Evolutionary conservation across 2,329 filamentous ascomycete genomes (phyloP).

Genomic region (Alternaria hordeiaustralica): DNA sequence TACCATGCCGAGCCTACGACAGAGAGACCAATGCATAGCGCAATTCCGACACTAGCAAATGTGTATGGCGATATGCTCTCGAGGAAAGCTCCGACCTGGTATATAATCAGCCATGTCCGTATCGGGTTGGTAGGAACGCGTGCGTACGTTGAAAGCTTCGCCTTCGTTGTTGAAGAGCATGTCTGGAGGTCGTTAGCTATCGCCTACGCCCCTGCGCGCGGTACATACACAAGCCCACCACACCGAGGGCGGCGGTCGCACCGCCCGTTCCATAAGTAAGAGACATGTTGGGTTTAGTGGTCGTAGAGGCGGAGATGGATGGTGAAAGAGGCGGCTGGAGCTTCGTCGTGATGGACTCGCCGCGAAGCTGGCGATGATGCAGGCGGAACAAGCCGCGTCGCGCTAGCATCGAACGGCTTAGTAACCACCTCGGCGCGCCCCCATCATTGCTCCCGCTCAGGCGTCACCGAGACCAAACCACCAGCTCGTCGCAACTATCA

Average conservation of each 20-base stretch:
- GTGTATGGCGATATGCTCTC: conserved; percentile 92
- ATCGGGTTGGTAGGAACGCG: conserved; percentile 31
- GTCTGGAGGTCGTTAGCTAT: conserved; percentile 64
- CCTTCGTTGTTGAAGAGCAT: conserved; percentile 98
- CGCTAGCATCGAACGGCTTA: conserved; percentile 19
- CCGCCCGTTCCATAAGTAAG: conserved; percentile 73
- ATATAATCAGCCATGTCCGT: conserved; percentile 12
- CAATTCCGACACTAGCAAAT: conserved; percentile 91
- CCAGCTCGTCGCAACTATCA: conserved; percentile 15
- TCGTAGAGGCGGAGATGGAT: conserved; percentile 28
- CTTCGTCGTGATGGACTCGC: conserved; percentile 33
- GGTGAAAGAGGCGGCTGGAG: conserved; percentile 33
- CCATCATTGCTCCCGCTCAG: conserved; percentile 2
- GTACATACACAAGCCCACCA: conserved; percentile 80
- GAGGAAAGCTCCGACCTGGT: conserved; percentile 87
- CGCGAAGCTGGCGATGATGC: conserved; percentile 36
- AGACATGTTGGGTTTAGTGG: conserved; percentile 64
- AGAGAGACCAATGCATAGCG: conserved; percentile 92
- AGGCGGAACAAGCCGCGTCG: conserved; percentile 34
- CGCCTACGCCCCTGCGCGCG: conserved; percentile 24
- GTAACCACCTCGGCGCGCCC: conserved; percentile 6
- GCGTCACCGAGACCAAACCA: conserved; percentile 15
- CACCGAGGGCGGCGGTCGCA: conserved; percentile 69
- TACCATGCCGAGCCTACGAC: conserved; percentile 98
- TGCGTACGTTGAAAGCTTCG: conserved; percentile 89